Evolutionary conservation across 2,329 filamentous ascomycete genomes (phyloP).

Genomic region (Coccinonectria pachysandricola): DNA sequence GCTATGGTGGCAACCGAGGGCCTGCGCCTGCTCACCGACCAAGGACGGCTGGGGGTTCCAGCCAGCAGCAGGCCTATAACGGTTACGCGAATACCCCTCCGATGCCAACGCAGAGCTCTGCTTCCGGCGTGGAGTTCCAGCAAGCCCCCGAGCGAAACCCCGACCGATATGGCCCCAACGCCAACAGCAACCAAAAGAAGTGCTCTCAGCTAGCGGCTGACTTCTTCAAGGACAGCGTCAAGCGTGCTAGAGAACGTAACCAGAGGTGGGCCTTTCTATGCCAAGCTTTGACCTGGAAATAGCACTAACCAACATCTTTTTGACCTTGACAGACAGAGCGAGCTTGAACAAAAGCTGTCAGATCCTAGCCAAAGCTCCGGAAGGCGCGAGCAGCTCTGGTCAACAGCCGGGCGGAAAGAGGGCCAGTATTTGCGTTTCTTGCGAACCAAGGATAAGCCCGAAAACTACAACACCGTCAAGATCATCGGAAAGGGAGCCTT

Average conservation of each 20-base stretch:
- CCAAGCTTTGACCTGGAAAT: too few relatives aligned
- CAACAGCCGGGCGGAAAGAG: slow-evolving; percentile 76
- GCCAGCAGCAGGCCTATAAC: slow-evolving; percentile 52
- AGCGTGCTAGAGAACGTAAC: slow-evolving; percentile 89
- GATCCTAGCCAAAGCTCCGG: slow-evolving; percentile 65
- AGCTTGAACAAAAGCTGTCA: slow-evolving; percentile 76
- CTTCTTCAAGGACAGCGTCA: slow-evolving; percentile 98
- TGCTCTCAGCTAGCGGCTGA: slow-evolving; percentile 65
- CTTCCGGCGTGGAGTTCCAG: slow-evolving; percentile 62
- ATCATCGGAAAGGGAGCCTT: slow-evolving; percentile 99
- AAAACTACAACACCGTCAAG: slow-evolving; percentile 94
- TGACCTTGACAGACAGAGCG: slow-evolving; percentile 58
- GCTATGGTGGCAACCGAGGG: slow-evolving; percentile 60
- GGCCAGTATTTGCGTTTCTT: slow-evolving; percentile 89
- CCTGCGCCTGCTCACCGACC: slow-evolving; percentile 66
- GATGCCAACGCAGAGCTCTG: slow-evolving; percentile 48
- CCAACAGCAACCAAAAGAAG: slow-evolving; percentile 62
- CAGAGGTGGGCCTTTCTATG: slow-evolving; percentile 82
- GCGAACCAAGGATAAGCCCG: slow-evolving; percentile 81
- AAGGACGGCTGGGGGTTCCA: slow-evolving; percentile 65
- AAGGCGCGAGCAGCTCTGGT: slow-evolving; percentile 76
- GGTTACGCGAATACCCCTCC: slow-evolving; percentile 57
- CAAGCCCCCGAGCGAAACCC: slow-evolving; percentile 77
- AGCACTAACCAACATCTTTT: slow-evolving; percentile 6
- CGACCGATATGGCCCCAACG: slow-evolving; percentile 58